Percentiles rank a stretch among this genome's conserved stretches.
phyloP scores from a whole-genome alignment of 116 monocot genomes.

The Papilionanthe hybrid region DNA sequence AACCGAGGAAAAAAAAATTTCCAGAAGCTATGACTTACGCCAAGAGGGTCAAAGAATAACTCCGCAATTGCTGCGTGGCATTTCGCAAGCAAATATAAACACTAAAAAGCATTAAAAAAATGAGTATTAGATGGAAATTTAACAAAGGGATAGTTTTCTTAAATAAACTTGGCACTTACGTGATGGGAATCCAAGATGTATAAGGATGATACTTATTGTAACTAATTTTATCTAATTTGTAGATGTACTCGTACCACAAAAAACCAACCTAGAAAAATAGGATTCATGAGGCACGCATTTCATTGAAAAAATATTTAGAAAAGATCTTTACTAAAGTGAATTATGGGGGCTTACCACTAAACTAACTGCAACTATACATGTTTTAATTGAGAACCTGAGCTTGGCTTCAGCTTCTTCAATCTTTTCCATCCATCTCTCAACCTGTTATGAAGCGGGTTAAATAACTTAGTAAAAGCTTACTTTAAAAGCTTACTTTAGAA shows the following conservation, averaged over 20 bases:
- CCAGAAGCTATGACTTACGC: conserved; percentile 20
- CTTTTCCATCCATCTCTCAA: conserved; percentile 98
- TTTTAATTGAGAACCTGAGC: conserved; percentile 54
- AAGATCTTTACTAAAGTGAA: not conserved
- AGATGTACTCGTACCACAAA: conserved; percentile 92
- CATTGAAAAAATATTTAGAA: not conserved
- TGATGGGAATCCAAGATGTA: conserved; percentile 99
- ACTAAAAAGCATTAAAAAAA: conserved; percentile 28
- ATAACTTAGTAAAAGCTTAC: not conserved
- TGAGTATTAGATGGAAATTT: not conserved
- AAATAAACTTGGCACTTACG: conserved; percentile 36
- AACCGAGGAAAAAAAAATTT: not conserved
- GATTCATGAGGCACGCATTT: not conserved
- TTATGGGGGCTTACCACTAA: conserved; percentile 36
- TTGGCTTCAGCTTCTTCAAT: conserved; percentile 85
- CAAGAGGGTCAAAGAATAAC: conserved; percentile 44
- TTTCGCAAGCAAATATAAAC: conserved; percentile 94
- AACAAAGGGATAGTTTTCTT: not conserved
- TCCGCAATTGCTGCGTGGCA: conserved; percentile 77
- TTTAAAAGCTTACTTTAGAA: not conserved
- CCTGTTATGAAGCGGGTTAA: conserved; percentile 25
- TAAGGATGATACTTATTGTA: conserved; percentile 96
- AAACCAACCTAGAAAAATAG: conserved; percentile 62
- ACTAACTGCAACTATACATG: conserved; percentile 50
- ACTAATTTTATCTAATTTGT: conserved; percentile 90